A percentile compares a stretch with the other conserved stretches of the same genome.
phyloP scores from a whole-genome alignment of 140 eudicot genomes.

The Senecio squalidus region DNA sequence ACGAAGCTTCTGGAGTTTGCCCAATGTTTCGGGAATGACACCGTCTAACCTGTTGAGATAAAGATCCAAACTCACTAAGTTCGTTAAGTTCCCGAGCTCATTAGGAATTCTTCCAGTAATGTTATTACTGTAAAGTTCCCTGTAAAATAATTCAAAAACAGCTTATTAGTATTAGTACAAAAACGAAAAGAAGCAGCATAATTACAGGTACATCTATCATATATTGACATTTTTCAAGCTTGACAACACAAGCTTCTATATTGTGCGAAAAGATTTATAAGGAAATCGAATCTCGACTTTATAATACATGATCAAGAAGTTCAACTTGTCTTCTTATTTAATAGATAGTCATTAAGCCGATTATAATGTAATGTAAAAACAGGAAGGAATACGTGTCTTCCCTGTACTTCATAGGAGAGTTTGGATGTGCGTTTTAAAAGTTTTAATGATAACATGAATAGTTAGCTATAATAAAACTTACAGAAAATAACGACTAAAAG shows the following conservation, averaged over 20 bases:
- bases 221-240: background rate
- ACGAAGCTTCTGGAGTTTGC: slow-evolving; percentile 78
- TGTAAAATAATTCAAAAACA: slow-evolving; percentile 31
- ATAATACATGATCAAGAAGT: background rate
- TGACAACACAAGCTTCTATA: slow-evolving; percentile 3
- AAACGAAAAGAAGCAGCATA: background rate
- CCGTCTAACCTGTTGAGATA: slow-evolving; percentile 71
- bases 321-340: background rate
- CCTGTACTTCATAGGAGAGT: background rate
- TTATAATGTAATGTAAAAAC: background rate
- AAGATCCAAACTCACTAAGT: slow-evolving; percentile 99
- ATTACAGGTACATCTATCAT: background rate
- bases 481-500: no score
- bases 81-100: slow-evolving; percentile 82
- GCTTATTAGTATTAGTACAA: background rate
- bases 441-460: no score
- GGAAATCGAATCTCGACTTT: background rate
- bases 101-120: slow-evolving; percentile 69
- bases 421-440: no score
- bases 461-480: no score
- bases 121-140: slow-evolving; percentile 95
- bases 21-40: slow-evolving; percentile 70
- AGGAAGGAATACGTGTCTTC: background rate
- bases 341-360: slow-evolving; percentile 5
- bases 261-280: background rate